Conservation (phyloP, 108 stramenopile species). For the Stephanodiscus triporus region DNA sequence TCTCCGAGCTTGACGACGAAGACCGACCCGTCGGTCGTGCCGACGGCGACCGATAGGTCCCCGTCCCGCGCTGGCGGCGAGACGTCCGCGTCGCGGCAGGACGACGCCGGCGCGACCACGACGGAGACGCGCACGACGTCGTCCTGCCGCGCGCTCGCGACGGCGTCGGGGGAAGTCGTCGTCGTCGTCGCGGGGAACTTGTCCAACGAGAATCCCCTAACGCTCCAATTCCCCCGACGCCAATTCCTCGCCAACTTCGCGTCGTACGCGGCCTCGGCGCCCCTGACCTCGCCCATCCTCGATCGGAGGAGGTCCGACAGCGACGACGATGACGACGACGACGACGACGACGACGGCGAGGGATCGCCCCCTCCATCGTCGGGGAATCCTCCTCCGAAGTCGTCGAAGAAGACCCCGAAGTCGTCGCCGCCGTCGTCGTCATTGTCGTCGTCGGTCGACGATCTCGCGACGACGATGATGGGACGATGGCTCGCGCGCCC, state of each 20-base stretch:
- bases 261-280: conserved; percentile 39
- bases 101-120: conserved; percentile 30
- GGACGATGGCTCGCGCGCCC: neutral
- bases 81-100: conserved; percentile 2
- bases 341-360: too few relatives aligned
- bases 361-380: too few relatives aligned
- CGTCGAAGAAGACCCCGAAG: conserved; percentile 32
- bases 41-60: conserved; percentile 49
- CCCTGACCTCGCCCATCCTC: conserved; percentile 33
- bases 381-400: conserved; percentile 26
- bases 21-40: conserved; percentile 65
- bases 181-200: conserved; percentile 8
- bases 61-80: conserved; percentile 18
- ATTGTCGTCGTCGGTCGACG: conserved; percentile 7
- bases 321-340: too few relatives aligned
- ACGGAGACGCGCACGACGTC: conserved; percentile 27
- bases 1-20: conserved; percentile 55
- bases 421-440: neutral
- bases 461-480: neutral
- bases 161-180: too few relatives aligned
- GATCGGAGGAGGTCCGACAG: conserved; percentile 15
- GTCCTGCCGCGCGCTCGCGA: neutral
- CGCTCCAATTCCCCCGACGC: conserved; percentile 53
- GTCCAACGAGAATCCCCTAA: conserved; percentile 45
- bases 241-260: conserved; percentile 50